phyloP scores from a whole-genome alignment of 2,329 filamentous ascomycete species.

The Emydomyces testavorans region DNA sequence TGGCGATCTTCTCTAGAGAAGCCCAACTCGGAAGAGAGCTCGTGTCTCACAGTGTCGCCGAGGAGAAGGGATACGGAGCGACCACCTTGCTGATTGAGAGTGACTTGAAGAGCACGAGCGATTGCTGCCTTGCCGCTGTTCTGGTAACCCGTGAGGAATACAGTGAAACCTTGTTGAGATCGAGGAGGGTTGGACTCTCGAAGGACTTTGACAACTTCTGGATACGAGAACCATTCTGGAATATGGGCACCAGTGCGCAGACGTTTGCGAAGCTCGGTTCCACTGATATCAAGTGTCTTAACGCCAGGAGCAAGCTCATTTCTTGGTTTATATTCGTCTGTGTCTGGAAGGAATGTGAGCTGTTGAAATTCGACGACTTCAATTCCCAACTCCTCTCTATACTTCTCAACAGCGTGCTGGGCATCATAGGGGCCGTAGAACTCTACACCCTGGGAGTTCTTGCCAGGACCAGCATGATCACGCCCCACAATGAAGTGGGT shows the following conservation, averaged over 20 bases:
- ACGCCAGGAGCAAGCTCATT: conserved; percentile 76
- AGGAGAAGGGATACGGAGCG: conserved; percentile 88
- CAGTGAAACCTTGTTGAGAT: conserved; percentile 85
- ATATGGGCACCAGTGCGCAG: conserved; percentile 88
- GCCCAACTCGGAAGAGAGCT: conserved; percentile 88
- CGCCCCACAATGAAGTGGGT: conserved; percentile 99
- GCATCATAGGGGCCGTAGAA: conserved; percentile 98
- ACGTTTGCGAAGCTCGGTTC: conserved; percentile 81
- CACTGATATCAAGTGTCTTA: conserved; percentile 78
- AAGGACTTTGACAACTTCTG: conserved; percentile 91
- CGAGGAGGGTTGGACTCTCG: conserved; percentile 92
- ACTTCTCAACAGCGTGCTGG: conserved; percentile 91
- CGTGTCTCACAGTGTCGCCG: conserved; percentile 85
- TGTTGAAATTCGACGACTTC: conserved; percentile 99
- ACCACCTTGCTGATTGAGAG: conserved; percentile 93
- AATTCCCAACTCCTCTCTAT: conserved; percentile 91
- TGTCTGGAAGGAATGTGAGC: conserved; percentile 97
- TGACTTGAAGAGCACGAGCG: conserved; percentile 88
- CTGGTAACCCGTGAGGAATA: conserved; percentile 94
- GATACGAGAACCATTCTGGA: conserved; percentile 99
- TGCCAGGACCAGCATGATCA: conserved; percentile 94
- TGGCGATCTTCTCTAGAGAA: conserved; percentile 88
- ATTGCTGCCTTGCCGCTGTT: conserved; percentile 97
- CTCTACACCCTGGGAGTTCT: conserved; percentile 93
- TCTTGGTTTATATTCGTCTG: conserved; percentile 88